Base-by-base conservation (phyloP, 2,329 filamentous ascomycete species). In the Aspergillus pseudoterreus region DNA sequence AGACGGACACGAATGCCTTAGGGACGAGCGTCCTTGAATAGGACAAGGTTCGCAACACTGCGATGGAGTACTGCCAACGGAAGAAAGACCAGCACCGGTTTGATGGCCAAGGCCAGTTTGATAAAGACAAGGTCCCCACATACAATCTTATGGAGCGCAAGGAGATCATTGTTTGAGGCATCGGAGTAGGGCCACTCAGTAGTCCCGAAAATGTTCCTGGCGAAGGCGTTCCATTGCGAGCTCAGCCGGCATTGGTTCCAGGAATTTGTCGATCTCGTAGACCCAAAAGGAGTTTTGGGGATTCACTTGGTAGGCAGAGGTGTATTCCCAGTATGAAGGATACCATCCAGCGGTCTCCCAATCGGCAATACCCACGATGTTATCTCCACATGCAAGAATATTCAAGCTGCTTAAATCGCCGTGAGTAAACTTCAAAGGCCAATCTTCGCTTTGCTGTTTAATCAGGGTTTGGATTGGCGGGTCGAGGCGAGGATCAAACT, bases 391-490 rank as follows among this genome's bases (percentile, higher is more conserved):
- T 14, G 56, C 57, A 39, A 70, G 53, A 36, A 69, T 65, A 38
- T 71, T 69, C 3, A 66, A 58, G 9, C 63, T 66, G 69, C 76
- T 38, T 64, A 83, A 65, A 59, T 83, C 79, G 2, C 73, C 73
- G 64, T 82, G 78, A 2, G 78, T 78, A 52, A 82, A 75, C 1
- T 75, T 68, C 9, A 69, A 57, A 24, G 60, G 60, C 65, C 64
- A 71, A 33, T 52, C 21, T 8, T 57, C 56, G 43, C 57, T 54
- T 44, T 74, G 68, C 49, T 63, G 55, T 39, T 51, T 62, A 15
- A 72, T 70, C 12, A 75, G 56, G 4, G 70, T 57, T 39, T 72
- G 57, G 30, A 70, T 22, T n/a, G 63, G 58, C n/a, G 53, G 46
- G 21, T 58, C 47, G 43, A 65, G 55, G 3, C 49, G 50, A 36